Evolutionary conservation across 495 filamentous ascomycete species (phyloP).

Genomic region (Penicillium cataractarum): DNA sequence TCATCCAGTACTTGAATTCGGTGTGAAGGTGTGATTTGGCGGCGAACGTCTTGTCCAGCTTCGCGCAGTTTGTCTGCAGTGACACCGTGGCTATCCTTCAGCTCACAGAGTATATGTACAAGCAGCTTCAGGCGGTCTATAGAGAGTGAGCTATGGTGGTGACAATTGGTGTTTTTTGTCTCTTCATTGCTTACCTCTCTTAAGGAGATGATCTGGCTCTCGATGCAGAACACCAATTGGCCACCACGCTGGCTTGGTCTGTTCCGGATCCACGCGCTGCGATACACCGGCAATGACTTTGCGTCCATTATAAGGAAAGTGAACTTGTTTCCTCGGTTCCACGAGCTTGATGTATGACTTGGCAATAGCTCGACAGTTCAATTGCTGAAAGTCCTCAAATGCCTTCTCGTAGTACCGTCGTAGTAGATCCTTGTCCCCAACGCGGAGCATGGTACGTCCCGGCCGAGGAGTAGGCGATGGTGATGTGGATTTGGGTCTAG

Average conservation of each 20-base stretch:
- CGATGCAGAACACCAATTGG: slow-evolving; percentile 66
- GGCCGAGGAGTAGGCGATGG: slow-evolving; percentile 30
- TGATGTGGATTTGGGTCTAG: slow-evolving; percentile 29
- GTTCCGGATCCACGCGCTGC: slow-evolving; percentile 43
- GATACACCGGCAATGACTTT: slow-evolving; percentile 46
- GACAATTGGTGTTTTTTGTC: too few relatives aligned
- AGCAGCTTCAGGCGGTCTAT: slow-evolving; percentile 64
- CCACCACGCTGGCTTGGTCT: slow-evolving; percentile 76
- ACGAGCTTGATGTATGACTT: slow-evolving; percentile 84
- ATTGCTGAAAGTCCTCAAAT: slow-evolving; percentile 50
- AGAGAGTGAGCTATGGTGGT: background rate
- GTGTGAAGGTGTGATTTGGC: slow-evolving; percentile 39
- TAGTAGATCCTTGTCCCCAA: slow-evolving; percentile 60
- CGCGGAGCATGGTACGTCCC: slow-evolving; percentile 49
- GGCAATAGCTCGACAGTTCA: slow-evolving; percentile 56
- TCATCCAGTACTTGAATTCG: slow-evolving; percentile 57
- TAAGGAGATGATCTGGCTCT: slow-evolving; percentile 81
- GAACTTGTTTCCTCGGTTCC: slow-evolving; percentile 83
- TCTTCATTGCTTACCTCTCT: slow-evolving; percentile 56
- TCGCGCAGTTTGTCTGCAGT: slow-evolving; percentile 49
- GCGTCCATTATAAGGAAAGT: slow-evolving; percentile 74
- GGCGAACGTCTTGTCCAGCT: slow-evolving; percentile 46
- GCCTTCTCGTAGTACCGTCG: slow-evolving; percentile 63
- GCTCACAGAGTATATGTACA: slow-evolving; percentile 61
- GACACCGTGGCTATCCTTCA: slow-evolving; percentile 44